phyloP scores from a whole-genome alignment of 495 filamentous ascomycete species.

The Penicillium waksmanii region DNA sequence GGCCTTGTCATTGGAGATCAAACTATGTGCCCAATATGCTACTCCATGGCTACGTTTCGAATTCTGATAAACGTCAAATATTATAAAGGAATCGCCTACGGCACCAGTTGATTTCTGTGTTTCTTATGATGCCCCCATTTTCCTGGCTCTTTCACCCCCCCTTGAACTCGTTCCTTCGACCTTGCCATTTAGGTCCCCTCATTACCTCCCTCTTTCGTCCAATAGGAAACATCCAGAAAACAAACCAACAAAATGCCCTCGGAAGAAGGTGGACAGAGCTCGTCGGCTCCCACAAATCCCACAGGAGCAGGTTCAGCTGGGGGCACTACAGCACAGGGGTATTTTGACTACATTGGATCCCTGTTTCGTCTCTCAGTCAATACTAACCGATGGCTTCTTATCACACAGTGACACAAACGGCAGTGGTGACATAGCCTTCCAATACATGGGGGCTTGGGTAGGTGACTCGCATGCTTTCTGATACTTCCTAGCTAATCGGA shows the following conservation, averaged over 20 bases:
- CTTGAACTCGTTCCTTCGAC: neutral
- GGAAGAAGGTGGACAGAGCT: too few relatives aligned
- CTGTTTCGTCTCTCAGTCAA: too few relatives aligned
- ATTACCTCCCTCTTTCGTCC: too few relatives aligned
- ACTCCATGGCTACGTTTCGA: neutral
- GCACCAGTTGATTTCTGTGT: neutral
- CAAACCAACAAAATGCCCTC: too few relatives aligned
- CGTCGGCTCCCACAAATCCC: too few relatives aligned
- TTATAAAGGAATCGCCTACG: conserved; percentile 2
- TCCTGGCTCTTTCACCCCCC: conserved; percentile 1
- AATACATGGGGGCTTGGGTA: neutral
- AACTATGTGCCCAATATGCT: conserved; percentile 4
- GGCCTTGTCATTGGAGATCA: conserved; percentile 3
- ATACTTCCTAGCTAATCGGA: neutral
- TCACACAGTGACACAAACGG: too few relatives aligned
- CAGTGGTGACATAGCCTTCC: too few relatives aligned
- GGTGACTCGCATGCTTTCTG: neutral
- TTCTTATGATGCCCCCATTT: neutral
- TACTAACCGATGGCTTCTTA: too few relatives aligned
- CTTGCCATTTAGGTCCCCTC: neutral
- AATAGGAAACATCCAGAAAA: too few relatives aligned
- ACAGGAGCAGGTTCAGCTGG: too few relatives aligned
- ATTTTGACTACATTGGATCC: too few relatives aligned
- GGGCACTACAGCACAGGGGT: too few relatives aligned
- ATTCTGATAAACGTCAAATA: neutral